phyloP scores from a whole-genome alignment of 805 yeast genomes.

The Metschnikowia arizonensis region DNA sequence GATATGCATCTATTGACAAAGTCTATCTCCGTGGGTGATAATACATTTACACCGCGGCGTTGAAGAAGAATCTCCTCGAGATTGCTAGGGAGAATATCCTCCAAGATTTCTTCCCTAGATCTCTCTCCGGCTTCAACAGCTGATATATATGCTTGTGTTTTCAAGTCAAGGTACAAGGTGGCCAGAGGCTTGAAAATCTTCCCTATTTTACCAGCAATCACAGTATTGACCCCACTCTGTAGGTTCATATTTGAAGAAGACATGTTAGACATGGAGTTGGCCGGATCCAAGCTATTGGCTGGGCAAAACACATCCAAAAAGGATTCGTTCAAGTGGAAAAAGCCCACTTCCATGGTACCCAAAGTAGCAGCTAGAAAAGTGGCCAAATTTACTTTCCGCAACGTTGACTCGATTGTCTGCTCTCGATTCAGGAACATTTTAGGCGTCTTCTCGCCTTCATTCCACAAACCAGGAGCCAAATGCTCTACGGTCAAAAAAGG shows the following conservation, averaged over 20 bases:
- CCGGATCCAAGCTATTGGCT: slow-evolving; percentile 51
- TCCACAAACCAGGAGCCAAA: slow-evolving; percentile 69
- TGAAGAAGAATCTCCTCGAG: slow-evolving; percentile 45
- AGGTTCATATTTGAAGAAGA: slow-evolving; percentile 27
- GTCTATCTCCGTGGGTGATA: slow-evolving; percentile 76
- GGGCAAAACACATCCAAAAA: slow-evolving; percentile 89
- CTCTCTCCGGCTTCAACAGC: slow-evolving; percentile 67
- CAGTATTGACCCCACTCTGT: slow-evolving; percentile 31
- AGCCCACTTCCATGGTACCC: slow-evolving; percentile 82
- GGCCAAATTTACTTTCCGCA: slow-evolving; percentile 82
- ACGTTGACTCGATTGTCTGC: slow-evolving; percentile 56
- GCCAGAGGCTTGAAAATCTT: slow-evolving; percentile 78
- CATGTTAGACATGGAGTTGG: slow-evolving; percentile 38
- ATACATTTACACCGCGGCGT: slow-evolving; percentile 35
- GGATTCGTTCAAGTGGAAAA: slow-evolving; percentile 77
- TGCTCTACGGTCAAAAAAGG: slow-evolving; percentile 69
- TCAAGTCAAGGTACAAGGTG: slow-evolving; percentile 73
- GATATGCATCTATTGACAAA: slow-evolving; percentile 70
- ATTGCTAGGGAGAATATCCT: slow-evolving; percentile 69
- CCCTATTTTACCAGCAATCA: slow-evolving; percentile 43
- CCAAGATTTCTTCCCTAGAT: slow-evolving; percentile 60
- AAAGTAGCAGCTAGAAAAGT: slow-evolving; percentile 84
- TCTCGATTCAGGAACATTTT: slow-evolving; percentile 55
- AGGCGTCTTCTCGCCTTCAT: slow-evolving; percentile 57
- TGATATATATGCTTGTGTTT: slow-evolving; percentile 92